Evolutionary conservation across 1,284 basidiomycete species (phyloP).

Genomic region (Ustilago sp.): DNA sequence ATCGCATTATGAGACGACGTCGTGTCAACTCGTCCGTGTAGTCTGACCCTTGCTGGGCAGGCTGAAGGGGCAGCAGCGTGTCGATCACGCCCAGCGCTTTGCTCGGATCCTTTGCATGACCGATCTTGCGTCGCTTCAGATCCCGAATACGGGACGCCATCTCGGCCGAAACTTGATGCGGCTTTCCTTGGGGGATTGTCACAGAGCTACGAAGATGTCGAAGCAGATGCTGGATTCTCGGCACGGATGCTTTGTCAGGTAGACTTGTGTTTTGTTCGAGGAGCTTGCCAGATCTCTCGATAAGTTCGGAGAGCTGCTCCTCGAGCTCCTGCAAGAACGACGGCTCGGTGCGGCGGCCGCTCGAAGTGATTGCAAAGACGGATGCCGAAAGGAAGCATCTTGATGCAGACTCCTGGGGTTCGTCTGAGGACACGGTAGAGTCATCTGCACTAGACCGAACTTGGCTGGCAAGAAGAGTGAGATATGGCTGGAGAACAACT

Average conservation of each 20-base stretch:
- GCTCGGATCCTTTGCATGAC: not conserved
- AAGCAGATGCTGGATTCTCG: conserved; percentile 7
- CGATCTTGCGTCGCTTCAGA: conserved; percentile 27
- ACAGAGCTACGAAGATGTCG: conserved; percentile 5
- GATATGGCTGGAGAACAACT: conserved; percentile 23
- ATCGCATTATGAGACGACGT: conserved; percentile 20
- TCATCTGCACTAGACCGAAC: not conserved
- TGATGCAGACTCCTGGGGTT: not conserved
- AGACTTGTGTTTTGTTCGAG: not conserved
- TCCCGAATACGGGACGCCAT: not conserved
- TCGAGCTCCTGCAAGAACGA: conserved; percentile 14
- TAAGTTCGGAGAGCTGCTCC: conserved; percentile 8
- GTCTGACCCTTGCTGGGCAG: not conserved
- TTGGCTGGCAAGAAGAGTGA: conserved; percentile 24
- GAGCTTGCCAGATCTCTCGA: not conserved
- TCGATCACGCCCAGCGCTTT: conserved; percentile 12
- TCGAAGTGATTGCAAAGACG: conserved; percentile 7
- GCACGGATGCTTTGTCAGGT: not conserved
- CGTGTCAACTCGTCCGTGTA: conserved; percentile 19
- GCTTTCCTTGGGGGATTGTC: not conserved
- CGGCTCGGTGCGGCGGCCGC: conserved; percentile 14
- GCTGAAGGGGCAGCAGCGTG: conserved; percentile 9
- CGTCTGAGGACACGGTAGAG: not conserved
- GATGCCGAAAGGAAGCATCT: conserved; percentile 18
- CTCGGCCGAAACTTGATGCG: not conserved